These are phyloP conservation scores for Botrytis aclada DNA, from an alignment of 2,329 filamentous ascomycete species.

Conservation along the genomic window DNA sequence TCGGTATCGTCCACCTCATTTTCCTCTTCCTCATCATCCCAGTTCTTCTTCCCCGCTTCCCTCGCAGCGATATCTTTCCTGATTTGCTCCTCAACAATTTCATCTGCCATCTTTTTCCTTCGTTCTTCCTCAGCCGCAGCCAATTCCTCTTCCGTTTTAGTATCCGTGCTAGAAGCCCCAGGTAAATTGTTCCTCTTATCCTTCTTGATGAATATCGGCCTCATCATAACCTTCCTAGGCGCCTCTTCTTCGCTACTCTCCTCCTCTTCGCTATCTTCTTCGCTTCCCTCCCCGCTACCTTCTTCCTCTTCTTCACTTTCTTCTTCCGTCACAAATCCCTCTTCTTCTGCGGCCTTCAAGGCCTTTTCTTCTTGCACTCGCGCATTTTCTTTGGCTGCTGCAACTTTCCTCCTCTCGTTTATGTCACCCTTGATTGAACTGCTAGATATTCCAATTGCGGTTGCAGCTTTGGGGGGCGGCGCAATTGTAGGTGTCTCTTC, in stretches of 20 bases:
- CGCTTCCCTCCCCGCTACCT: conserved; percentile 37
- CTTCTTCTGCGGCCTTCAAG: conserved; percentile 47
- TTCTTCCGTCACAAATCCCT: conserved; percentile 57
- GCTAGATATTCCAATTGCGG: conserved; percentile 55
- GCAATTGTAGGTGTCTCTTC: conserved; percentile 43
- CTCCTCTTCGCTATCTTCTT: conserved; percentile 35
- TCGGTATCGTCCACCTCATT: conserved; percentile 87
- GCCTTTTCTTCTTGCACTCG: conserved; percentile 47
- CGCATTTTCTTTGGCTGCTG: conserved; percentile 47
- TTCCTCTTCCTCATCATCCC: conserved; percentile 71
- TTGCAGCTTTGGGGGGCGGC: conserved; percentile 56
- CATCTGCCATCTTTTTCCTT: conserved; percentile 69
- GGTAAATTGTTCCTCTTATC: conserved; percentile 45
- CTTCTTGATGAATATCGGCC: conserved; percentile 63
- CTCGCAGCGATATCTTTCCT: conserved; percentile 75
- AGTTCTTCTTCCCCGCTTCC: conserved; percentile 74
- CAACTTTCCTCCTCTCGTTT: conserved; percentile 46
- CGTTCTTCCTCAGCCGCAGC: conserved; percentile 57
- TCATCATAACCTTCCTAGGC: conserved; percentile 55
- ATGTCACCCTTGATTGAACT: conserved; percentile 53
- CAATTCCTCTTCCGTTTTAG: conserved; percentile 43
- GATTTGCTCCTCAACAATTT: conserved; percentile 83
- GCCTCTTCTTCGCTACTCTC: conserved; percentile 55
- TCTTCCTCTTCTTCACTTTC: conserved; percentile 42
- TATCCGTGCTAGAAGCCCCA: conserved; percentile 32